These are phyloP conservation scores for Cadophora malorum DNA, from an alignment of 2,329 filamentous ascomycete genomes.

Conservation along the genomic window DNA sequence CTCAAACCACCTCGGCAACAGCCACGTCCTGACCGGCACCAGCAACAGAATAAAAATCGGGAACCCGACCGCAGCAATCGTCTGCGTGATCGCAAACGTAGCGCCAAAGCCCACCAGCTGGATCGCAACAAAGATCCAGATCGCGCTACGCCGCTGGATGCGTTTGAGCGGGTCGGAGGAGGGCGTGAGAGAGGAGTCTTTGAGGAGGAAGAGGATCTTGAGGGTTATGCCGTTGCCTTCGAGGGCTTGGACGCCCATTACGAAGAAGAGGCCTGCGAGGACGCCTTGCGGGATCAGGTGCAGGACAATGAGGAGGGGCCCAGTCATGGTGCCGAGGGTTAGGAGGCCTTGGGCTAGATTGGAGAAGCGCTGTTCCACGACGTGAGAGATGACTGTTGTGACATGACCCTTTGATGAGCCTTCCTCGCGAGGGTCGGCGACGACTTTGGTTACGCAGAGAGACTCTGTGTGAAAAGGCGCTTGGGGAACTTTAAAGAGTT, in stretches of 20 bases:
- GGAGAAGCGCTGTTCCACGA: slow-evolving; percentile 80
- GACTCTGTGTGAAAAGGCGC: slow-evolving; percentile 83
- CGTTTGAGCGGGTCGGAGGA: slow-evolving; percentile 63
- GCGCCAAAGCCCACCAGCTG: slow-evolving; percentile 75
- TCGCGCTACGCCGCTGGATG: slow-evolving; percentile 65
- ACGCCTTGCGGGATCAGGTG: slow-evolving; percentile 82
- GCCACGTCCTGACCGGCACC: slow-evolving; percentile 41
- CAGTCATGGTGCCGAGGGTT: slow-evolving; percentile 79
- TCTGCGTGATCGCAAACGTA: slow-evolving; percentile 84
- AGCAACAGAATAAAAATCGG: slow-evolving; percentile 51
- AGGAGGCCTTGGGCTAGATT: slow-evolving; percentile 80
- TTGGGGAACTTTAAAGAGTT: slow-evolving; percentile 62
- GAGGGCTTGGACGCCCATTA: slow-evolving; percentile 83
- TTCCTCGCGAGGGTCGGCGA: slow-evolving; percentile 57
- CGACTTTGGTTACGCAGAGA: slow-evolving; percentile 71
- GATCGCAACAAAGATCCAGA: slow-evolving; percentile 74
- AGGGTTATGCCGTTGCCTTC: slow-evolving; percentile 78
- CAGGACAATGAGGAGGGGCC: slow-evolving; percentile 74
- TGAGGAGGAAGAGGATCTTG: slow-evolving; percentile 73
- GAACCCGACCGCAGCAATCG: slow-evolving; percentile 82
- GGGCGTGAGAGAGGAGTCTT: slow-evolving; percentile 68
- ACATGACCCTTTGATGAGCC: slow-evolving; percentile 64
- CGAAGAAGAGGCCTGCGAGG: slow-evolving; percentile 81
- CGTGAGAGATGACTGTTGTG: slow-evolving; percentile 59
- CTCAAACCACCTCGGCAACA: slow-evolving; percentile 49